A percentile compares a stretch with the other conserved stretches of the same genome.
These are phyloP conservation scores for Ramularia collo-cygni DNA, from an alignment of 2,329 filamentous ascomycete species.

Conservation along the genomic window DNA sequence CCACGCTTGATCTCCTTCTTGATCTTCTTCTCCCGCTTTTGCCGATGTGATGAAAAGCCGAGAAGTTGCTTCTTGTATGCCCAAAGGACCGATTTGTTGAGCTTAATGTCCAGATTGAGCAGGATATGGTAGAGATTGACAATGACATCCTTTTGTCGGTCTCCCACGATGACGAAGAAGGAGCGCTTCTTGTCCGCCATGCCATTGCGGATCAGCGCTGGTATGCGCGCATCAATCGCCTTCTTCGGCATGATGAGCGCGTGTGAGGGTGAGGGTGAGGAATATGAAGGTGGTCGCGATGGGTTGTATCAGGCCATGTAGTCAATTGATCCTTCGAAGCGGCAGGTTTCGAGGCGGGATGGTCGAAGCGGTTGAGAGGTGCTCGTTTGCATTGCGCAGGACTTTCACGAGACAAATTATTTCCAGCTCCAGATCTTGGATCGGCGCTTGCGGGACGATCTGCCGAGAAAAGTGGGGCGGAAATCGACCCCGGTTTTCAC, in stretches of 20 bases:
- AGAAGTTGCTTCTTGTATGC: constrained; percentile 97
- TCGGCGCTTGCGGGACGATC: too few species aligned
- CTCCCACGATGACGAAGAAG: constrained; percentile 95
- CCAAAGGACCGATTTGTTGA: constrained; percentile 96
- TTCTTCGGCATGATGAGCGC: constrained; percentile 50
- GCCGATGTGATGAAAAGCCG: constrained; percentile 90
- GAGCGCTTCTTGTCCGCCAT: constrained; percentile 93
- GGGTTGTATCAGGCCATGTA: not conserved
- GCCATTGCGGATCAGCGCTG: constrained; percentile 83
- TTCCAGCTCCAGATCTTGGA: too few species aligned
- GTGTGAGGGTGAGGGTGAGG: not conserved
- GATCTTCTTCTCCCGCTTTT: constrained; percentile 97
- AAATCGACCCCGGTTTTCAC: too few species aligned
- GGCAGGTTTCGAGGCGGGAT: not conserved
- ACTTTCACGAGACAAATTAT: constrained; percentile 3
- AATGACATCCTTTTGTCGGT: constrained; percentile 92
- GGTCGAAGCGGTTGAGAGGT: not conserved
- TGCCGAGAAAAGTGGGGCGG: too few species aligned
- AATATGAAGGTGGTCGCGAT: not conserved
- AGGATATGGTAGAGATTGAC: constrained; percentile 92
- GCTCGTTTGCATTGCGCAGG: not conserved
- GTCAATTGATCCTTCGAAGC: not conserved
- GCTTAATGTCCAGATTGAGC: constrained; percentile 79
- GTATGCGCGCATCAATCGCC: constrained; percentile 71
- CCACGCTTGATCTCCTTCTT: constrained; percentile 97